Evolutionary conservation across 2,329 filamentous ascomycete genomes (phyloP).

Genomic region (Acarospora socialis): DNA sequence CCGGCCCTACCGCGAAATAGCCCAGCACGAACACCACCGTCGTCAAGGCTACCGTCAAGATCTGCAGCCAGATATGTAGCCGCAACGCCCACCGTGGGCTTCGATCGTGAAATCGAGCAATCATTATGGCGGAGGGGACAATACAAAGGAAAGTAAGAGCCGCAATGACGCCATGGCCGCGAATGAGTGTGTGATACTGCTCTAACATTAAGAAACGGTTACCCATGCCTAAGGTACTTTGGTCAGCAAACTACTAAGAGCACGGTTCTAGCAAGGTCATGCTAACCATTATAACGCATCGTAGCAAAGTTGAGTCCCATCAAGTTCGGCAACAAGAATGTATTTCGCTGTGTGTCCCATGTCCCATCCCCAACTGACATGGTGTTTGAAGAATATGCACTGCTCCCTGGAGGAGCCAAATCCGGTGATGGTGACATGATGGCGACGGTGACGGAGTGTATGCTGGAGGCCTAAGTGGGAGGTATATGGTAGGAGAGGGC

Average conservation of each 20-base stretch:
- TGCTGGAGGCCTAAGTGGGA: neutral
- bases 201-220: conserved; percentile 47
- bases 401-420: conserved; percentile 44
- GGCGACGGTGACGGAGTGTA: neutral
- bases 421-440: conserved; percentile 14
- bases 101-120: conserved; percentile 45
- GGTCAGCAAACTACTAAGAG: conserved; percentile 11
- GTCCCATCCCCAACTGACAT: conserved; percentile 53
- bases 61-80: conserved; percentile 49
- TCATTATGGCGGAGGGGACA: conserved; percentile 44
- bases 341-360: conserved; percentile 48
- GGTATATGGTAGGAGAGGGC: neutral
- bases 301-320: conserved; percentile 52
- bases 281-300: conserved; percentile 50
- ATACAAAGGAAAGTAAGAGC: conserved; percentile 47
- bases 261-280: conserved; percentile 2
- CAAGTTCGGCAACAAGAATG: conserved; percentile 49
- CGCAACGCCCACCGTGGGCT: conserved; percentile 41
- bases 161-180: conserved; percentile 45
- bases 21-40: conserved; percentile 48
- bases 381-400: conserved; percentile 45
- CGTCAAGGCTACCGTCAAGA: conserved; percentile 44
- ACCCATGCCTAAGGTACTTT: conserved; percentile 41
- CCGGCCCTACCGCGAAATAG: conserved; percentile 48
- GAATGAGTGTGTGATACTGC: conserved; percentile 44